A percentile compares a stretch with the other conserved stretches of the same genome.
Evolutionary conservation across 371 early-diverging fungal genomes (phyloP).

Genomic region (Rhizopus delemar): DNA sequence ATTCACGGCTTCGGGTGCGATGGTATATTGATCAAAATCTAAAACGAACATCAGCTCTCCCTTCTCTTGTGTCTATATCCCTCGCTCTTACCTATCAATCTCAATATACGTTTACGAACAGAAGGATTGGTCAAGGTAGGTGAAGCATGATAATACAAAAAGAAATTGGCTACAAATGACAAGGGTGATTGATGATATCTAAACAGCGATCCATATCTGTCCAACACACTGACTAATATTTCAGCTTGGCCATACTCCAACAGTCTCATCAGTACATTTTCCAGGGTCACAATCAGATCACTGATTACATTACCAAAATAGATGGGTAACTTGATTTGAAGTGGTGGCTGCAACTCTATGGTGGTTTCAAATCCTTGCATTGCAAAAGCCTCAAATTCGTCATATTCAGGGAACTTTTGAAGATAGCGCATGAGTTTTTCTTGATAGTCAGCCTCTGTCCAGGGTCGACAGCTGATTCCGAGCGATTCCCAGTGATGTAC

Average conservation of each 20-base stretch:
- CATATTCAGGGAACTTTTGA: constrained; percentile 70
- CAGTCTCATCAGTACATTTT: constrained; percentile 65
- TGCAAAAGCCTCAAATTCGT: constrained; percentile 72
- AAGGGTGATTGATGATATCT: constrained; percentile 71
- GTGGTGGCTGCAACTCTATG: constrained; percentile 41
- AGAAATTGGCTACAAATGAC: constrained; percentile 65
- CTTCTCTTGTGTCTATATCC: too few species aligned
- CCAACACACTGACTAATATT: constrained; percentile 62
- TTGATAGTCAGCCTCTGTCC: constrained; percentile 73
- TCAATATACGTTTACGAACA: constrained; percentile 62
- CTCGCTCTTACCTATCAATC: constrained; percentile 54
- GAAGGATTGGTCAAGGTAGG: constrained; percentile 58
- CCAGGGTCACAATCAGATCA: constrained; percentile 69
- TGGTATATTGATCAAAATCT: constrained; percentile 61
- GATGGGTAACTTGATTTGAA: constrained; percentile 65
- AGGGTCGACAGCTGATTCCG: constrained; percentile 66
- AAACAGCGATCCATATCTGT: constrained; percentile 69
- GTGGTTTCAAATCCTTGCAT: constrained; percentile 40
- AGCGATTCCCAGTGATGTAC: constrained; percentile 69
- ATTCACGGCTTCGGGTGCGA: constrained; percentile 52
- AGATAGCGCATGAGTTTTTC: constrained; percentile 67
- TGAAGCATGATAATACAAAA: constrained; percentile 70
- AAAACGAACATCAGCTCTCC: background rate
- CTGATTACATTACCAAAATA: constrained; percentile 71
- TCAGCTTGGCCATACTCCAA: constrained; percentile 68